A percentile compares a stretch with the other conserved stretches of the same genome.
Evolutionary conservation across 1,284 basidiomycete genomes (phyloP).

Genomic region (Ustilago crameri): DNA sequence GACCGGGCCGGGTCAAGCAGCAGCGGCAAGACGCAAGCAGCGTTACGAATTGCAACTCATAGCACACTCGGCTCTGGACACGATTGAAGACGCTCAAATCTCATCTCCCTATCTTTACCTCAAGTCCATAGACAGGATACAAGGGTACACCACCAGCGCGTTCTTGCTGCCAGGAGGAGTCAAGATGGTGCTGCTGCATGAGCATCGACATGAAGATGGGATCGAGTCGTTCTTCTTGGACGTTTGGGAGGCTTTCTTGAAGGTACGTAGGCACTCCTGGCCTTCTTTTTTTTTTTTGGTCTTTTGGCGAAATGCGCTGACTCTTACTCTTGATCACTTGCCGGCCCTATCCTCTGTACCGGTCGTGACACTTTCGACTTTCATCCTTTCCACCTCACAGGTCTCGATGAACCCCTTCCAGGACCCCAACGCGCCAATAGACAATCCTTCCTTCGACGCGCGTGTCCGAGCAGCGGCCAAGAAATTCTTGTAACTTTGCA

Average conservation of each 20-base stretch:
- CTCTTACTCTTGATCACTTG: no score
- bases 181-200: constrained; percentile 65
- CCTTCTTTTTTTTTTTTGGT: no score
- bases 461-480: constrained; percentile 57
- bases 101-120: constrained; percentile 57
- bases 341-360: no score
- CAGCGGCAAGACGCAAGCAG: constrained; percentile 20
- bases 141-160: constrained; percentile 64
- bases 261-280: constrained; percentile 33
- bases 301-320: no score
- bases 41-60: constrained; percentile 65
- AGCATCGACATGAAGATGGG: constrained; percentile 66
- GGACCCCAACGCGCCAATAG: constrained; percentile 58
- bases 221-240: constrained; percentile 66
- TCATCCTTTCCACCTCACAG: no score
- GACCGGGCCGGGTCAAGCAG: neutral
- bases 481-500: constrained; percentile 52
- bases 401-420: constrained; percentile 64
- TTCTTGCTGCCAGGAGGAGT: constrained; percentile 62
- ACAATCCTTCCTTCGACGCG: constrained; percentile 53
- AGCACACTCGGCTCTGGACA: constrained; percentile 64
- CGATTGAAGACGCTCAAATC: constrained; percentile 61
- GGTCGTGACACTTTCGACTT: no score
- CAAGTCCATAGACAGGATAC: constrained; percentile 62
- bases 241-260: constrained; percentile 65